Conservation (phyloP, 208 protist genomes). For the Trypanosoma lewisi region DNA sequence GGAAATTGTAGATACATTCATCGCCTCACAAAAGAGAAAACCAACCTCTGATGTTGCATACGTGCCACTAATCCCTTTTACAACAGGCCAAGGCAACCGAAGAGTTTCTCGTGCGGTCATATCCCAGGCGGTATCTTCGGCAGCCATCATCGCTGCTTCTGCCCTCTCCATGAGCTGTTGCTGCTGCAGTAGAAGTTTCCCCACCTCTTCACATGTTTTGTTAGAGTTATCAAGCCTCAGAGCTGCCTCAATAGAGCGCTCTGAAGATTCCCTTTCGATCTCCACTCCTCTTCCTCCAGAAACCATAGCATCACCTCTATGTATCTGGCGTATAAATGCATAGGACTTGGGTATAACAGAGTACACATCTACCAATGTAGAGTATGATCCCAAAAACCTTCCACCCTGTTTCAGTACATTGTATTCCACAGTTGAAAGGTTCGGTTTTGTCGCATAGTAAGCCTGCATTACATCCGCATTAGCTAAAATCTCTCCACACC, state of each 20-base stretch:
- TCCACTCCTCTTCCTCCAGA: not conserved
- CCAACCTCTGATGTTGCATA: constrained; percentile 15
- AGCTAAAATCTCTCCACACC: constrained; percentile 71
- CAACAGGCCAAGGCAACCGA: constrained; percentile 58
- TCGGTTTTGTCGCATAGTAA: constrained; percentile 69
- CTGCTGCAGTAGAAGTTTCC: constrained; percentile 57
- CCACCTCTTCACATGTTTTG: constrained; percentile 53
- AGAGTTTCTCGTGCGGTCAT: constrained; percentile 25
- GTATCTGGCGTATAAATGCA: constrained; percentile 59
- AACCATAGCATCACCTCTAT: constrained; percentile 22
- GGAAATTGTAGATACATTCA: constrained; percentile 25
- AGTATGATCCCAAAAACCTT: constrained; percentile 41
- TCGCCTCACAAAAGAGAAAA: constrained; percentile 65
- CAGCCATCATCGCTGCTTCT: constrained; percentile 62
- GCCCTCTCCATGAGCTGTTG: constrained; percentile 43
- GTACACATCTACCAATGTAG: constrained; percentile 61
- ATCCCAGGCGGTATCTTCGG: constrained; percentile 39
- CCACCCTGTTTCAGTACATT: constrained; percentile 68
- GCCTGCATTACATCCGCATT: constrained; percentile 66
- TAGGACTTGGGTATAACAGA: constrained; percentile 75
- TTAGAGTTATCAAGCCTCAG: constrained; percentile 34
- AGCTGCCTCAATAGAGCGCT: constrained; percentile 38
- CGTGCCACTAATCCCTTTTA: not conserved
- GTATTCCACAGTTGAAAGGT: constrained; percentile 71
- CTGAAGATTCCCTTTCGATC: not conserved